Percentiles rank a stretch among this genome's conserved stretches.
Conservation (phyloP, 768 basidiomycete species). For the Grammothele lineata region DNA sequence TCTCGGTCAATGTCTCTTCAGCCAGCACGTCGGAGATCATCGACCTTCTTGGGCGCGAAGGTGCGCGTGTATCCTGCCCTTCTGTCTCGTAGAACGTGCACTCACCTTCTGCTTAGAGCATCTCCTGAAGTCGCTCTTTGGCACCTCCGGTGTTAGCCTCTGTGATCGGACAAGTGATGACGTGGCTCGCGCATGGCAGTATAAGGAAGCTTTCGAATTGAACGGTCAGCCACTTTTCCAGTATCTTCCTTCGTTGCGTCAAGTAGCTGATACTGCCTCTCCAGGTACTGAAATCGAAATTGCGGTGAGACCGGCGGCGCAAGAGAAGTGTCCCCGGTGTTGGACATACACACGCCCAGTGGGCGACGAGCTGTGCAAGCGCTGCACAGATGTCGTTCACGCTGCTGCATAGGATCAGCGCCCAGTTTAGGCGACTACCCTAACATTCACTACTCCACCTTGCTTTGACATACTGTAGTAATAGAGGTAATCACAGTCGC, state of each 20-base stretch:
- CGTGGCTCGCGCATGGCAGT: slow-evolving; percentile 44
- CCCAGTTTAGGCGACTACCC: too few relatives aligned
- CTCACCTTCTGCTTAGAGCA: too few relatives aligned
- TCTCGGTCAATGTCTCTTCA: slow-evolving; percentile 57
- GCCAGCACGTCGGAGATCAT: slow-evolving; percentile 25
- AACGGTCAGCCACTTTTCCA: slow-evolving; percentile 33
- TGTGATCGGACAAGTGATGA: slow-evolving; percentile 39
- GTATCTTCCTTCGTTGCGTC: neutral
- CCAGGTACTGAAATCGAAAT: slow-evolving; percentile 36
- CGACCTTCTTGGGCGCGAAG: slow-evolving; percentile 42
- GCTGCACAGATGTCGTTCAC: slow-evolving; percentile 45
- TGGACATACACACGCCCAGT: slow-evolving; percentile 69
- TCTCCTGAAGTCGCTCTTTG: slow-evolving; percentile 71
- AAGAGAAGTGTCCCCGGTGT: slow-evolving; percentile 83
- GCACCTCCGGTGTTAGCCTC: slow-evolving; percentile 68
- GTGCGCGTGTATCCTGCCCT: slow-evolving; percentile 8
- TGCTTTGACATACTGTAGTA: too few relatives aligned
- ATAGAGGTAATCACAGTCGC: neutral
- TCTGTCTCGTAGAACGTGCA: too few relatives aligned
- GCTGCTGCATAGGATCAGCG: too few relatives aligned
- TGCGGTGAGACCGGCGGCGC: slow-evolving; percentile 55
- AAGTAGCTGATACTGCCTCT: too few relatives aligned
- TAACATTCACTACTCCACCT: too few relatives aligned
- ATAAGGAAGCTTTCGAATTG: slow-evolving; percentile 38
- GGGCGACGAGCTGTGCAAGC: slow-evolving; percentile 53